phyloP scores from a whole-genome alignment of 164 flowering plant species.

The Nymphaea colorata region DNA sequence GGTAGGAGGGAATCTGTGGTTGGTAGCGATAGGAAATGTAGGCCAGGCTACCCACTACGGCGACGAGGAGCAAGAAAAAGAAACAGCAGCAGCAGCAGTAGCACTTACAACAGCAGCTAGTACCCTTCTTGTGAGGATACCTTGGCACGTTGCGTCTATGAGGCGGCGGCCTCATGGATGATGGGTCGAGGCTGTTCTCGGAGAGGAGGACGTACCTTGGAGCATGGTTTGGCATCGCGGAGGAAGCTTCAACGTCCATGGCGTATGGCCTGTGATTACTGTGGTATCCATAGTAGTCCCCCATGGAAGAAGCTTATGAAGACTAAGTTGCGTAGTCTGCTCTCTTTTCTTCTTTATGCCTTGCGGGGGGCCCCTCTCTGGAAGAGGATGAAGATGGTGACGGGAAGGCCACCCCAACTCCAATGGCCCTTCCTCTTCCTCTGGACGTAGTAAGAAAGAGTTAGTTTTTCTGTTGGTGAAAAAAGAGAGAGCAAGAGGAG shows the following conservation, averaged over 20 bases:
- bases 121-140: slow-evolving; percentile 16
- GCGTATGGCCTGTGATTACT: too few relatives aligned
- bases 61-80: slow-evolving; percentile 18
- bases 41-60: neutral
- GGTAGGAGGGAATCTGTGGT: slow-evolving; percentile 40
- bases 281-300: too few relatives aligned
- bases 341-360: too few relatives aligned
- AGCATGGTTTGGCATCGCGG: slow-evolving; percentile 10
- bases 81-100: slow-evolving; percentile 38
- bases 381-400: too few relatives aligned
- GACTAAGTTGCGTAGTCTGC: too few relatives aligned
- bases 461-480: too few relatives aligned
- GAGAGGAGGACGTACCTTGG: slow-evolving; percentile 37
- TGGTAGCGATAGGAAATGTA: slow-evolving; percentile 13
- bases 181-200: slow-evolving; percentile 5
- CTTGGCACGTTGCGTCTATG: slow-evolving; percentile 40
- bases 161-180: slow-evolving; percentile 34
- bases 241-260: slow-evolving; percentile 8
- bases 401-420: too few relatives aligned
- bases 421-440: too few relatives aligned
- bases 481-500: too few relatives aligned
- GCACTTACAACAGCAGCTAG: slow-evolving; percentile 25
- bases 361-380: too few relatives aligned
- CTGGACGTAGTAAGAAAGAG: too few relatives aligned
- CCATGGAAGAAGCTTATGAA: too few relatives aligned